Evolutionary conservation across 306 rosid genomes (phyloP), one percentile per base, ranked within the genome.

Genomic region (Macrotyloma uniflorum): DNA sequence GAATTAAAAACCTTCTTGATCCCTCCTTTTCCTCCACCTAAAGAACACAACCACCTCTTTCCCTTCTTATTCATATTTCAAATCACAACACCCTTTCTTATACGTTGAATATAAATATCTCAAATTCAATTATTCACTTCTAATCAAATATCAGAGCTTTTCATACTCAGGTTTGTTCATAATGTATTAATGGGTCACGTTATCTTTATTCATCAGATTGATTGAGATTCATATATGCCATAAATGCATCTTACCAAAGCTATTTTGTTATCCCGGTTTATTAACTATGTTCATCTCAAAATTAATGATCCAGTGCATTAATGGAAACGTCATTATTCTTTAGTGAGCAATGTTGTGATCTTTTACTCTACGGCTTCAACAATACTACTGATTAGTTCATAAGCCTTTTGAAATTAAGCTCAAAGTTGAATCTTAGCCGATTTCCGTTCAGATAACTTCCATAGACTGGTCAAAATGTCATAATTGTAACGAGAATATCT

Each of bases 21-120:
- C 19, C 38, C 67, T 72, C 83, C 1, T 72, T 36, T 66, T 63
- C 73, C 7, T 30, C 10, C 28, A 15, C 54, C 64, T 26, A 80
- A 16, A 45, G 5, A 33, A 23, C 47, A 67, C 66, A 59, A 26
- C 40, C 20, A 63, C 42, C 8, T 46, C 16, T 13, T 68, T 32
- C 50, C 8, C 13, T 6, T 2, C 15, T 46, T 4, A 75, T 47
- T 33, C 11, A 63, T 33, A 49, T 23, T 50, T 22, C 53, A 35
- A 20, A 49, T 32, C 11, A 9, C 30, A 35, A 40, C 53, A 30
- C 20, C 30, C 49, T 16, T 19, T 64, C n/a, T 18, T n/a, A n/a
- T n/a, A n/a, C n/a, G n/a, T n/a, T n/a, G n/a, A n/a, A n/a, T n/a
- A n/a, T n/a, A n/a, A n/a, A n/a, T n/a, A n/a, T n/a, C n/a, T n/a